Base-by-base conservation (phyloP, 768 basidiomycete genomes). In the Trametes cingulata region DNA sequence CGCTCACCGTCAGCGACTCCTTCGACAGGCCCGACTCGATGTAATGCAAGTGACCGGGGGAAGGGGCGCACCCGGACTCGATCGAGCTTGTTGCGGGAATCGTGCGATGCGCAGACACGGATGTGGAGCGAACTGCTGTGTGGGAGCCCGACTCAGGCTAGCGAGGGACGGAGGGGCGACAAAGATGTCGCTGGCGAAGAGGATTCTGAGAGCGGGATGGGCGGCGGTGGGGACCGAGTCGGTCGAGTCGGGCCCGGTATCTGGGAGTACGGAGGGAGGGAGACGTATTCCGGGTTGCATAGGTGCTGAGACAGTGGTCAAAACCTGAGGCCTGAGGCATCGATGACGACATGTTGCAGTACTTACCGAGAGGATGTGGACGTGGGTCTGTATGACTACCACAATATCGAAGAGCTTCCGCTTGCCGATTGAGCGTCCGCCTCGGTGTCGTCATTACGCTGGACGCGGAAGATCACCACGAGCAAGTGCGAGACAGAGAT, bases 381-480 rank as follows among this genome's bases (percentile, higher is more conserved):
- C 81, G 0, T 94, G 93, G 0, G 86, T 86, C 70, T 93, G 88
- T 59, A 95, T 83, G 27, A 90, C n/a, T n/a, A n/a, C n/a, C n/a
- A n/a, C 84, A 64, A 95, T 91, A 70, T 95, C 95, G 71, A 89
- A 93, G 67, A 91, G 72, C 75, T 92, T 96, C 64, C 85, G 81
- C 73, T 82, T 88, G 36, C 90, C 89, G 36, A 80, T 77, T 86
- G 87, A 7, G 79, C 63, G 69, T 91, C 90, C 2, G 85, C 53
- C 15, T 78, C 76, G 20, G 70, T 65, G 67, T 91, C 87, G 63
- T 93, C 92, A 3, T 89, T 91, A 22, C 88, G 80, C 73, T 94
- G 88, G 15, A 96, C 87, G 37, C 94, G 80, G 56, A 98, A 82
- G 27, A 90, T 80, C 50, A 93, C 81, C 77, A 93, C 95, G 54